Evolutionary conservation across 768 basidiomycete genomes (phyloP).

Genomic region (Rickenella mellea): DNA sequence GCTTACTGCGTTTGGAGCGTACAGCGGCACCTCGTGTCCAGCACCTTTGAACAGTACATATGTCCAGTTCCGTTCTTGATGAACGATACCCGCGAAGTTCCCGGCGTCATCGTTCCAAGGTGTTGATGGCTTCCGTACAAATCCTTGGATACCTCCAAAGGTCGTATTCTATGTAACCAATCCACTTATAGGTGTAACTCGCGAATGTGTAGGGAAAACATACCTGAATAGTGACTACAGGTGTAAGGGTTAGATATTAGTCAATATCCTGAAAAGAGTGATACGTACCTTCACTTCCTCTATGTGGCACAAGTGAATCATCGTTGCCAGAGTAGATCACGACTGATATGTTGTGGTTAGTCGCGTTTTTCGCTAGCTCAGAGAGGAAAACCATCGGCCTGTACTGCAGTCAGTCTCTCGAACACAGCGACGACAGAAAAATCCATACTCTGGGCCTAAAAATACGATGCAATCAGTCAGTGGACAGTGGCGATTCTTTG

Average conservation of each 20-base stretch:
- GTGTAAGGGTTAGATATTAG: too few relatives aligned
- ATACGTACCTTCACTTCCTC: constrained; percentile 48
- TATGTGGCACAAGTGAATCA: constrained; percentile 55
- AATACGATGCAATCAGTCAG: background rate
- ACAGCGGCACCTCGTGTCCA: constrained; percentile 30
- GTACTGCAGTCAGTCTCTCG: background rate
- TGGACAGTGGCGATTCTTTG: background rate
- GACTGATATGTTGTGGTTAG: constrained; percentile 39
- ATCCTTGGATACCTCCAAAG: constrained; percentile 70
- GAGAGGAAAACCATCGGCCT: constrained; percentile 45
- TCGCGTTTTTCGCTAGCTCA: constrained; percentile 56
- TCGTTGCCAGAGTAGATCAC: constrained; percentile 63
- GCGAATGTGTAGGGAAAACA: background rate
- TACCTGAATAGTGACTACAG: too few relatives aligned
- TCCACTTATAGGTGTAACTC: background rate
- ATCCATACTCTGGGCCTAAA: too few relatives aligned
- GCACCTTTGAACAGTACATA: constrained; percentile 29
- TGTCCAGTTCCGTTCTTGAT: constrained; percentile 60
- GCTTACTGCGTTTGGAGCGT: constrained; percentile 36
- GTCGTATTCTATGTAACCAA: constrained; percentile 51
- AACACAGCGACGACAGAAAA: too few relatives aligned
- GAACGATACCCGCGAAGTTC: constrained; percentile 56
- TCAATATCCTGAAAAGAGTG: background rate
- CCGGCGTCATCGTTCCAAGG: constrained; percentile 55
- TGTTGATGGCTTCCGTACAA: constrained; percentile 58